A percentile compares a stretch with the other conserved stretches of the same genome.
Evolutionary conservation across 371 early-diverging fungal species (phyloP).

Genomic region (Syncephalastrum monosporum): DNA sequence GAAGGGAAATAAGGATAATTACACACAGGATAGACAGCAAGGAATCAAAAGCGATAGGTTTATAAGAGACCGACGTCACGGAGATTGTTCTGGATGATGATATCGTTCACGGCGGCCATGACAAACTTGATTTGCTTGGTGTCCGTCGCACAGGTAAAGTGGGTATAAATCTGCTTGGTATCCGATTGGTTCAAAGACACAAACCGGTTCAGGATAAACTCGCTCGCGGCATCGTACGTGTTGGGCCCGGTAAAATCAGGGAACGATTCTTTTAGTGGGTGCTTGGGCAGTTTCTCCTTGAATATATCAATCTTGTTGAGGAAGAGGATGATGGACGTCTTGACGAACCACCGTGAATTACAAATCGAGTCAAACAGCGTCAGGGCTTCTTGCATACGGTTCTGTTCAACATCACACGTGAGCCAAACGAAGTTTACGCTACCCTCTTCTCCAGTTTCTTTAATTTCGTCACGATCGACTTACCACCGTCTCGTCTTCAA

Average conservation of each 20-base stretch:
- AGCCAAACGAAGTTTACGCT: too few species aligned
- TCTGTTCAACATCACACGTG: conserved; percentile 37
- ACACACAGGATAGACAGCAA: neutral
- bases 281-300: conserved; percentile 80
- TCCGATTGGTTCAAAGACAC: conserved; percentile 74
- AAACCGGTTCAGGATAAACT: conserved; percentile 64
- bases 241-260: conserved; percentile 64
- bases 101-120: conserved; percentile 68
- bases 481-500: conserved; percentile 93
- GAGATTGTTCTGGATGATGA: conserved; percentile 61
- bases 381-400: conserved; percentile 96
- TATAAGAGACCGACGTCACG: conserved; percentile 61
- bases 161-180: conserved; percentile 79
- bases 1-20: neutral
- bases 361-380: conserved; percentile 96
- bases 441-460: too few species aligned
- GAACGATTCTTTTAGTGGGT: conserved; percentile 70
- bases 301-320: conserved; percentile 97
- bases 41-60: conserved; percentile 1
- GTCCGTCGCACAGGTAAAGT: conserved; percentile 95
- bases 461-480: conserved; percentile 9
- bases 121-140: conserved; percentile 75
- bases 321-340: conserved; percentile 94
- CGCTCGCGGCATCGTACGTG: conserved; percentile 31
- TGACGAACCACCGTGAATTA: conserved; percentile 93